Conservation (phyloP, 2,329 filamentous ascomycete genomes). For the Geosmithia flava region DNA sequence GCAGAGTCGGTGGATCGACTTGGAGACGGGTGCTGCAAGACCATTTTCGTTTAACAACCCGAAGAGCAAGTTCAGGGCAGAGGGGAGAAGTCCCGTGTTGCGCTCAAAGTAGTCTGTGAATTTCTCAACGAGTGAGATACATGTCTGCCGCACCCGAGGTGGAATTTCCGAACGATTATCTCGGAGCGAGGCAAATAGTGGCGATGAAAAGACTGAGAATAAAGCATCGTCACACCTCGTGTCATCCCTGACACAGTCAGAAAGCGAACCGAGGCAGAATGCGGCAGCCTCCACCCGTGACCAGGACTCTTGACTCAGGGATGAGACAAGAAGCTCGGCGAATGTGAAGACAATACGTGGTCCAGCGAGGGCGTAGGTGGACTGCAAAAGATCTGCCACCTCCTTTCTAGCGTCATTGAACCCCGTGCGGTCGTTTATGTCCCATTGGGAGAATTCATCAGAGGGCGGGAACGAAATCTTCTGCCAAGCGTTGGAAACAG, state of each 20-base stretch:
- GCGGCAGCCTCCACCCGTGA: conserved; percentile 46
- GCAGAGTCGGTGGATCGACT: conserved; percentile 62
- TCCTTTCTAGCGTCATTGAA: conserved; percentile 68
- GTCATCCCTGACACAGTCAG: conserved; percentile 51
- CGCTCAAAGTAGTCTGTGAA: conserved; percentile 69
- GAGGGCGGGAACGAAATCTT: conserved; percentile 57
- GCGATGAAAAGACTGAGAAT: conserved; percentile 46
- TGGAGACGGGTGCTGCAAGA: conserved; percentile 57
- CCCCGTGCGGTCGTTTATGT: conserved; percentile 51
- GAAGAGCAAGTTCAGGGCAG: conserved; percentile 65
- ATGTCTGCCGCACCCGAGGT: conserved; percentile 51
- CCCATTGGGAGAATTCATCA: conserved; percentile 51
- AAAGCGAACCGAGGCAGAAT: conserved; percentile 53
- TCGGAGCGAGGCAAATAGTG: conserved; percentile 42
- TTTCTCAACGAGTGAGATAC: conserved; percentile 56
- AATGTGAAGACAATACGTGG: conserved; percentile 44
- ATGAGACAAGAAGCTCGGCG: conserved; percentile 37
- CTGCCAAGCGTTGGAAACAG: conserved; percentile 52
- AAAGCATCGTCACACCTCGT: conserved; percentile 46
- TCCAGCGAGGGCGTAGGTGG: conserved; percentile 52
- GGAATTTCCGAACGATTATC: conserved; percentile 41
- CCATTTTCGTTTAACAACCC: conserved; percentile 49
- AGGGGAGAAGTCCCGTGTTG: conserved; percentile 52
- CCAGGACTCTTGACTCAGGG: conserved; percentile 38
- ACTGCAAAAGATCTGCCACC: conserved; percentile 65